A percentile compares a stretch with the other conserved stretches of the same genome.
Evolutionary conservation across 148 eudicot species (phyloP).

Genomic region (Chenopodium suecicum): DNA sequence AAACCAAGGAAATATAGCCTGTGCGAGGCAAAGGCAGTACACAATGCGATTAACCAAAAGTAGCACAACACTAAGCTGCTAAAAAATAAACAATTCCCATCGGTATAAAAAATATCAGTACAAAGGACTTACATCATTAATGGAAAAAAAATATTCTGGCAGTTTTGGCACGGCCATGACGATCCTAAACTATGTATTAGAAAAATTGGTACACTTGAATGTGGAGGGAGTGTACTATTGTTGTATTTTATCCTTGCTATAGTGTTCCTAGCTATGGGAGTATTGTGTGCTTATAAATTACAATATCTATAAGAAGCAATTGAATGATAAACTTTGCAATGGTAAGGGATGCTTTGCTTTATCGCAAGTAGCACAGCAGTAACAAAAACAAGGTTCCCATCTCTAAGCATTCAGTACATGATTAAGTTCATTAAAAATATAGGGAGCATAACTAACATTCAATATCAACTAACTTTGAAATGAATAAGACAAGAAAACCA

Average conservation of each 20-base stretch:
- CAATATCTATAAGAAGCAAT: not conserved
- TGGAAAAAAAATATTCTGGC: not conserved
- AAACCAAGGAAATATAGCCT: no score
- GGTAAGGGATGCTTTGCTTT: not conserved
- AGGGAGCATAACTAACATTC: not conserved
- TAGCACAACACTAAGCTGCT: no score
- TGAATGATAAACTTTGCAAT: not conserved
- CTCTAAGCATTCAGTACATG: not conserved
- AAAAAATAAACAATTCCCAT: no score
- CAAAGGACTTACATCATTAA: no score
- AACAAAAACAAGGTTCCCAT: not conserved
- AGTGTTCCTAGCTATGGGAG: not conserved
- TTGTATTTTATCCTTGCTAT: not conserved
- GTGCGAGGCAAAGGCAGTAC: no score
- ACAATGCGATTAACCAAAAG: no score
- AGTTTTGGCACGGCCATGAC: not conserved
- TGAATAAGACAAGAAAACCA: constrained; percentile 2
- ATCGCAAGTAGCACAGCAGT: not conserved
- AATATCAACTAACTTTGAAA: not conserved
- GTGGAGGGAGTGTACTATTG: not conserved
- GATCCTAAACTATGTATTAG: not conserved
- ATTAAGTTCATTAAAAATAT: not conserved
- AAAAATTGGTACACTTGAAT: not conserved
- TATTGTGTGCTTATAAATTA: not conserved
- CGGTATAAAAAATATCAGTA: no score